phyloP scores from a whole-genome alignment of 225 moss, liverwort and hornwort species.

The Antitrichia curtipendula region DNA sequence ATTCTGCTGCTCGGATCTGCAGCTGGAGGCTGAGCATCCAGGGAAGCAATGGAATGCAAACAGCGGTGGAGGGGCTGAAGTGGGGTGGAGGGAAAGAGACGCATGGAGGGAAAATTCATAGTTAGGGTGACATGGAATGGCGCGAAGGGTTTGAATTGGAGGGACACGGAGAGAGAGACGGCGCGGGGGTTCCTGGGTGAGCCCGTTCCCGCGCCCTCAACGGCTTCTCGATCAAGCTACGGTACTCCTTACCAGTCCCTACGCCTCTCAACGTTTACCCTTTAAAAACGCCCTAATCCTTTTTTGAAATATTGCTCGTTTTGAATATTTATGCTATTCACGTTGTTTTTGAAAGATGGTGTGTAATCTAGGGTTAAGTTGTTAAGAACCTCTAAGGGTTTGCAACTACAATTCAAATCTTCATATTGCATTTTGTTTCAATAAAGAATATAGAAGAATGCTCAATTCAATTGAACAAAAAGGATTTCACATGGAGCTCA shows the following conservation, averaged over 20 bases:
- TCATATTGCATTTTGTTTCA: background rate
- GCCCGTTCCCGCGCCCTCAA: background rate
- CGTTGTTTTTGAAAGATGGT: background rate
- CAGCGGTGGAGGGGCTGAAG: background rate
- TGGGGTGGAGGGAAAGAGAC: background rate
- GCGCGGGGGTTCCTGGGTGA: background rate
- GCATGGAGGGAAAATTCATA: slow-evolving; percentile 3
- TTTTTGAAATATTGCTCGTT: background rate
- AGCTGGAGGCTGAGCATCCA: background rate
- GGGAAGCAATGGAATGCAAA: too few relatives aligned
- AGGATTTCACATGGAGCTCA: fast-evolving
- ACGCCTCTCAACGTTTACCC: background rate
- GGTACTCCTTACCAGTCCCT: background rate
- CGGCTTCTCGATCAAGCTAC: slow-evolving; percentile 3
- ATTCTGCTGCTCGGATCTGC: background rate
- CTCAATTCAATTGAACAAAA: background rate
- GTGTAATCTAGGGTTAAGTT: too few relatives aligned
- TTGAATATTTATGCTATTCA: too few relatives aligned
- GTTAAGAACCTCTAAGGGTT: background rate
- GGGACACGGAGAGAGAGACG: background rate
- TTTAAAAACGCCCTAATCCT: background rate
- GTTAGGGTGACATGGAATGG: background rate
- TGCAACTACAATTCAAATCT: too few relatives aligned
- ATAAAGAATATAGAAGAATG: background rate
- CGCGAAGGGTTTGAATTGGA: slow-evolving; percentile 2